A percentile compares a stretch with the other conserved stretches of the same genome.
Conservation (phyloP, 2,329 filamentous ascomycete genomes). For the Epicoccum sorghinum region DNA sequence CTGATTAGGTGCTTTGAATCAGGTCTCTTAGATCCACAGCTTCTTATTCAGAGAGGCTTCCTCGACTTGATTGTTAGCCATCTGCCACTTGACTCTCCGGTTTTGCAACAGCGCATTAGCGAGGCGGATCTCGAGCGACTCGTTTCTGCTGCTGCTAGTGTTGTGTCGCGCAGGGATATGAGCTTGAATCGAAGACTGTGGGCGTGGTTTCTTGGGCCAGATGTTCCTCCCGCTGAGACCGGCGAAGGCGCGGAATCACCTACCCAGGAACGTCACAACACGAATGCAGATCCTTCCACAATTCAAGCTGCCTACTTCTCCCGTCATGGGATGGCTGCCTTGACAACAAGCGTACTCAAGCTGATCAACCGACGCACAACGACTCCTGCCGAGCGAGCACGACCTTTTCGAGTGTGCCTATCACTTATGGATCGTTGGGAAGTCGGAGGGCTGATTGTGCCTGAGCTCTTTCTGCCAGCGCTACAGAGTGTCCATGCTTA, state of each 20-base stretch:
- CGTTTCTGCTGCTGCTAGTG: conserved; percentile 80
- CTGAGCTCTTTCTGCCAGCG: conserved; percentile 85
- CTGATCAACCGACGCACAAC: conserved; percentile 69
- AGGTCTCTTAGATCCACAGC: conserved; percentile 83
- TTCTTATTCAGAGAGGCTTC: conserved; percentile 92
- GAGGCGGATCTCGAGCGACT: conserved; percentile 79
- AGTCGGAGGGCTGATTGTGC: conserved; percentile 87
- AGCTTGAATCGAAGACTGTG: conserved; percentile 93
- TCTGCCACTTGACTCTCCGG: conserved; percentile 80
- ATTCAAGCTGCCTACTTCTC: conserved; percentile 76
- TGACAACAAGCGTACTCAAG: conserved; percentile 75
- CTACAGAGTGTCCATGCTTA: conserved; percentile 81
- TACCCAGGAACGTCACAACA: conserved; percentile 59
- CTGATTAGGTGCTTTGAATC: conserved; percentile 91
- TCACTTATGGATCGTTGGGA: conserved; percentile 99
- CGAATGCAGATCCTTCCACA: conserved; percentile 42
- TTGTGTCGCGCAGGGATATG: conserved; percentile 92
- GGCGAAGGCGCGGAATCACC: conserved; percentile 42
- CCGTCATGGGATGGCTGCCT: conserved; percentile 73
- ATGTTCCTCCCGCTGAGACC: conserved; percentile 52
- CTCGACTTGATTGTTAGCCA: conserved; percentile 91
- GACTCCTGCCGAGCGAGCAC: conserved; percentile 71
- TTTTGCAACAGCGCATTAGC: conserved; percentile 78
- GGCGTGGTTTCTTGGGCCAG: conserved; percentile 92
- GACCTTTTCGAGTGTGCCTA: conserved; percentile 87